Evolutionary conservation across 192 early-diverging fungal genomes (phyloP).

Genomic region (Geosiphon pyriformis): DNA sequence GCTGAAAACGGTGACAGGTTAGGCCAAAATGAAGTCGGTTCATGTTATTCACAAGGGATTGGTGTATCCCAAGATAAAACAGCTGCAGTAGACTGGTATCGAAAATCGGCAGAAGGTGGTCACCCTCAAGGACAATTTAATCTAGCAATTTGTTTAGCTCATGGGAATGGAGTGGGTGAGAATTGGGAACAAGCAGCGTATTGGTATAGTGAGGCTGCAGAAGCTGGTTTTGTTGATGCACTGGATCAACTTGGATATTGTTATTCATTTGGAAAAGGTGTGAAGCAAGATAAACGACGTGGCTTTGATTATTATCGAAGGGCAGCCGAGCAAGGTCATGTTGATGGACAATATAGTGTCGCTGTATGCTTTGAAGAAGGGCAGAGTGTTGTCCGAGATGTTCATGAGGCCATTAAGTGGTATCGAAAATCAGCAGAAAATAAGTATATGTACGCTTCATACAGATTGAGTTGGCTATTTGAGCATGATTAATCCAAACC

Average conservation of each 20-base stretch:
- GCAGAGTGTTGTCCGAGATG: slow-evolving; percentile 48
- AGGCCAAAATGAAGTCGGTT: background rate
- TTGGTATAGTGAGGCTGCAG: slow-evolving; percentile 61
- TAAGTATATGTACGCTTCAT: background rate
- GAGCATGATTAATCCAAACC: no score
- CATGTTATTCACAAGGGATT: background rate
- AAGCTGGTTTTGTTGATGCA: slow-evolving; percentile 65
- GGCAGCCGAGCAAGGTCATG: slow-evolving; percentile 50
- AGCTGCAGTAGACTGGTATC: background rate
- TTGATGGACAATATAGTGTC: slow-evolving; percentile 50
- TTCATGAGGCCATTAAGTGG: slow-evolving; percentile 52
- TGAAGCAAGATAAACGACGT: slow-evolving; percentile 52
- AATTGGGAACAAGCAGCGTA: slow-evolving; percentile 44
- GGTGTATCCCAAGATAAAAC: background rate
- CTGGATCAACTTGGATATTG: slow-evolving; percentile 79
- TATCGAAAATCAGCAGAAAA: slow-evolving; percentile 35
- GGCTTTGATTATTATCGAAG: slow-evolving; percentile 44
- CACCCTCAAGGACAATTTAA: slow-evolving; percentile 30
- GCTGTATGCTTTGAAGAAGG: slow-evolving; percentile 59
- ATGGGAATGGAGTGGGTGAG: slow-evolving; percentile 51
- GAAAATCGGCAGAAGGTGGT: background rate
- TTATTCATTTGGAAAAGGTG: slow-evolving; percentile 75
- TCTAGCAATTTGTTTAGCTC: slow-evolving; percentile 53
- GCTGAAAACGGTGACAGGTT: background rate
- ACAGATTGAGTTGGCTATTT: background rate